Percentiles rank a stretch among this genome's conserved stretches.
These are phyloP conservation scores for Chaetomium globosum DNA, from an alignment of 2,329 filamentous ascomycete genomes.

Conservation along the genomic window DNA sequence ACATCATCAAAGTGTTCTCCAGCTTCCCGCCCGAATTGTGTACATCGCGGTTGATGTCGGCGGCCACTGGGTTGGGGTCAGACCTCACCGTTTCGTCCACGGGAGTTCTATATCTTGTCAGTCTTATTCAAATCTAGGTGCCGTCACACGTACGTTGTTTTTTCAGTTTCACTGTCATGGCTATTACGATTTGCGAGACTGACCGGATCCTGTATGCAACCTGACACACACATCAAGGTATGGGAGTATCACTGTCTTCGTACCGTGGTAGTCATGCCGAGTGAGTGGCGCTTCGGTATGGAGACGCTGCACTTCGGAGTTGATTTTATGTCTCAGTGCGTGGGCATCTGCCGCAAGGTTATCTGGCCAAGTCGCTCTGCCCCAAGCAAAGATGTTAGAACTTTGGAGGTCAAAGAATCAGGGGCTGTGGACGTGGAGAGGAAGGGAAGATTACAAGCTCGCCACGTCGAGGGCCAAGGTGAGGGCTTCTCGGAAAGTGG, in stretches of 20 bases:
- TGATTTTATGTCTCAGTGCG: constrained; percentile 12
- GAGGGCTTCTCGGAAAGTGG: constrained; percentile 28
- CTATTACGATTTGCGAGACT: not conserved
- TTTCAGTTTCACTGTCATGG: not conserved
- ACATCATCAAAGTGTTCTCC: not conserved
- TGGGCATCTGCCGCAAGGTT: constrained; percentile 5
- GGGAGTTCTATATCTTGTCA: not conserved
- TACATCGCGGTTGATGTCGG: not conserved
- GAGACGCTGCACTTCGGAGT: constrained; percentile 25
- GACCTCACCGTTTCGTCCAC: no score
- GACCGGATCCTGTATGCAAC: constrained; percentile 9
- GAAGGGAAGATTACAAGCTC: constrained; percentile 21
- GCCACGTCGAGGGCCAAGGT: constrained; percentile 31
- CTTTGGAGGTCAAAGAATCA: not conserved
- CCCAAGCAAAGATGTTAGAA: not conserved
- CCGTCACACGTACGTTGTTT: not conserved
- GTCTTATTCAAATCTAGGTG: no score
- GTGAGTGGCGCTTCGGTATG: not conserved
- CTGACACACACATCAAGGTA: constrained; percentile 30
- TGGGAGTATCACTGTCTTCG: constrained; percentile 9
- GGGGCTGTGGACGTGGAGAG: not conserved
- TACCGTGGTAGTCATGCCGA: constrained; percentile 6
- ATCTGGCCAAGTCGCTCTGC: constrained; percentile 5
- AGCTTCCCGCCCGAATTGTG: not conserved
- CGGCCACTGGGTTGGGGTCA: no score